A percentile compares a stretch with the other conserved stretches of the same genome.
Conservation (phyloP, 805 yeast species). For the Kodamaea kakaduensis region DNA sequence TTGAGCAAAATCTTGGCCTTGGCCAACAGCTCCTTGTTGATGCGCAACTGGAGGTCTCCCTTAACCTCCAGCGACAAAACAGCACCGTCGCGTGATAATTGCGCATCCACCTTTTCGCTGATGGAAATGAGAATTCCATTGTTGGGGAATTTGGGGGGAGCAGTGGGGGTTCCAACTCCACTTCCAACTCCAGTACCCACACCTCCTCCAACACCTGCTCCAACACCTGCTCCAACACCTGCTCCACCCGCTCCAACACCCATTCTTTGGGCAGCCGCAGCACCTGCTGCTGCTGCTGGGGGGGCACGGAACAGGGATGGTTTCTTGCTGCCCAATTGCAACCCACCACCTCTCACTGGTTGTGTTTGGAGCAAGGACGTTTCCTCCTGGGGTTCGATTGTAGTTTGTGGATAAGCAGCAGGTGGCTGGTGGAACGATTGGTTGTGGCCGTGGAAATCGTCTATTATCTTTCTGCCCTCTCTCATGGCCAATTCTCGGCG, state of each 20-base stretch:
- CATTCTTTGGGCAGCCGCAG: slow-evolving; percentile 16
- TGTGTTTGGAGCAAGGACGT: slow-evolving; percentile 11
- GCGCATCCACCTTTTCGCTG: slow-evolving; percentile 74
- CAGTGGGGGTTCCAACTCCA: background rate
- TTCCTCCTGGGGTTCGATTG: slow-evolving; percentile 15
- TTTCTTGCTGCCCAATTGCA: slow-evolving; percentile 65
- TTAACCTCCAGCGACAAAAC: slow-evolving; percentile 67
- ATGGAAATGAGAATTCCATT: slow-evolving; percentile 77
- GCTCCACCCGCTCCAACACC: slow-evolving; percentile 14
- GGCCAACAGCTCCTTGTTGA: slow-evolving; percentile 71
- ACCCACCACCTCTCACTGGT: slow-evolving; percentile 50
- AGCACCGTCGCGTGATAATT: slow-evolving; percentile 80
- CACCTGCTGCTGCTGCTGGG: slow-evolving; percentile 24
- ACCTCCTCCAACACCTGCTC: slow-evolving; percentile 20
- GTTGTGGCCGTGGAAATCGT: slow-evolving; percentile 32
- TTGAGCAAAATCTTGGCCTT: slow-evolving; percentile 59
- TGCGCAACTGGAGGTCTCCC: slow-evolving; percentile 87
- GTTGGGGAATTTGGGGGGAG: slow-evolving; percentile 40
- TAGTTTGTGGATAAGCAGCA: slow-evolving; percentile 24
- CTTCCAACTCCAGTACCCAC: slow-evolving; percentile 12
- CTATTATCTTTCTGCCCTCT: slow-evolving; percentile 12
- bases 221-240: slow-evolving; percentile 24
- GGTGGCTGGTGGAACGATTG: slow-evolving; percentile 17
- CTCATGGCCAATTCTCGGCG: slow-evolving; percentile 67
- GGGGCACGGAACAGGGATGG: slow-evolving; percentile 24